Evolutionary conservation across 306 rosid species (phyloP).

Genomic region (Prunus mongolica): DNA sequence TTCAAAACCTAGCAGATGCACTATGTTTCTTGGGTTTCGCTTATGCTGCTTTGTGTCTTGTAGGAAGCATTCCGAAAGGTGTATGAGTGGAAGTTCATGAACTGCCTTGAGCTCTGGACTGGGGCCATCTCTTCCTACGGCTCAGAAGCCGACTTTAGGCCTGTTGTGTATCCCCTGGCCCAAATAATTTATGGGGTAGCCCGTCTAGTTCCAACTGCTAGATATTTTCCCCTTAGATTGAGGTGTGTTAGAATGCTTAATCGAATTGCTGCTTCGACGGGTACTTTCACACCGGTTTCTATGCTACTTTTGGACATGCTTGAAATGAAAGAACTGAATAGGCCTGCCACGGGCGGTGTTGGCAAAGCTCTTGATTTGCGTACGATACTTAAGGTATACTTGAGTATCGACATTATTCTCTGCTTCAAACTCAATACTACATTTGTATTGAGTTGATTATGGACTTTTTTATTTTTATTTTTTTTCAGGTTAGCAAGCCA

Average conservation of each 20-base stretch:
- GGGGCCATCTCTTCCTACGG: conserved; percentile 70
- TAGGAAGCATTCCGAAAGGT: conserved; percentile 95
- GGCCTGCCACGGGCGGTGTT: conserved; percentile 77
- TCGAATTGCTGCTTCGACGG: conserved; percentile 61
- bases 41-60: conserved; percentile 27
- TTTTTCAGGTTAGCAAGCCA: conserved; percentile 72
- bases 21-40: neutral
- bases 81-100: conserved; percentile 89
- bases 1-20: neutral
- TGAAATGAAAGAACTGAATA: conserved; percentile 90
- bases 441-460: conserved; percentile 11
- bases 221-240: conserved; percentile 81
- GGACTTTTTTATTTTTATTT: neutral
- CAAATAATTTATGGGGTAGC: conserved; percentile 87
- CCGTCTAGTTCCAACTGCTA: conserved; percentile 87
- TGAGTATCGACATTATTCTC: neutral
- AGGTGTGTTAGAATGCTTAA: conserved; percentile 82
- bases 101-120: conserved; percentile 96
- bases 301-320: conserved; percentile 92
- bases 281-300: conserved; percentile 74
- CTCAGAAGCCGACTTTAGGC: conserved; percentile 72
- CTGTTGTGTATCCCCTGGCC: conserved; percentile 81
- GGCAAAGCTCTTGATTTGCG: conserved; percentile 87
- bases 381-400: conserved; percentile 67
- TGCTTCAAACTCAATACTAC: neutral